These are phyloP conservation scores for Mycena olivaceomarginata DNA, from an alignment of 768 basidiomycete species.

Conservation along the genomic window DNA sequence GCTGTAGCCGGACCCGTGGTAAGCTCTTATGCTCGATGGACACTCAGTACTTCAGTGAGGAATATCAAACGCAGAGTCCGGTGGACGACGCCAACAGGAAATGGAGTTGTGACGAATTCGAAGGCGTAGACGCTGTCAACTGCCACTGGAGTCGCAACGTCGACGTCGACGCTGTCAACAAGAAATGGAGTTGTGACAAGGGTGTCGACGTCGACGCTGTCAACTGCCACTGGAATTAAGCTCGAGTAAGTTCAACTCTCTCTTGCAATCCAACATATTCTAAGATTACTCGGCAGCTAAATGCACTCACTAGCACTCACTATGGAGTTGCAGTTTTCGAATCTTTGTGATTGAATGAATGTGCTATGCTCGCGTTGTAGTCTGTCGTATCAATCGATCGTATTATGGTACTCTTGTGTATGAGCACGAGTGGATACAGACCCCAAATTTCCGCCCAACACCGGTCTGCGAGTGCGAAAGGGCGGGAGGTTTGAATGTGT, in stretches of 20 bases:
- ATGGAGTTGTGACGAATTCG: neutral
- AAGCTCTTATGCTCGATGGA: slow-evolving; percentile 2
- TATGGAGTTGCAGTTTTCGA: slow-evolving; percentile 10
- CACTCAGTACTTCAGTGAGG: neutral
- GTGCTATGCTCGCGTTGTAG: neutral
- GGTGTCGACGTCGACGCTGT: slow-evolving; percentile 3
- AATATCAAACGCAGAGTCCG: slow-evolving; percentile 7
- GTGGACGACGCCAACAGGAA: neutral
- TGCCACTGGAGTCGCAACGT: neutral
- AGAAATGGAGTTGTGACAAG: neutral
- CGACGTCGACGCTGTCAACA: neutral
- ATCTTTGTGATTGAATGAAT: neutral
- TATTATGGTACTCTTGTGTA: neutral
- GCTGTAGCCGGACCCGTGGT: slow-evolving; percentile 6
- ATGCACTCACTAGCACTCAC: slow-evolving; percentile 10
- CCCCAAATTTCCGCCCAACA: neutral
- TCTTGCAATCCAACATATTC: neutral
- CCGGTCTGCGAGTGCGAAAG: neutral
- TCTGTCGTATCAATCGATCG: neutral
- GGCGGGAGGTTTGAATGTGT: neutral
- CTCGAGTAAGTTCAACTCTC: slow-evolving; percentile 18
- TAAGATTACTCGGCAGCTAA: slow-evolving; percentile 6
- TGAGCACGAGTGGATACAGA: neutral
- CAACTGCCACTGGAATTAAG: neutral
- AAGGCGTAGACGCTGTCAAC: neutral